Percentiles rank a stretch among this genome's conserved stretches.
Evolutionary conservation across 2,329 filamentous ascomycete genomes (phyloP).

Genomic region (Botrytis hyacinthi): DNA sequence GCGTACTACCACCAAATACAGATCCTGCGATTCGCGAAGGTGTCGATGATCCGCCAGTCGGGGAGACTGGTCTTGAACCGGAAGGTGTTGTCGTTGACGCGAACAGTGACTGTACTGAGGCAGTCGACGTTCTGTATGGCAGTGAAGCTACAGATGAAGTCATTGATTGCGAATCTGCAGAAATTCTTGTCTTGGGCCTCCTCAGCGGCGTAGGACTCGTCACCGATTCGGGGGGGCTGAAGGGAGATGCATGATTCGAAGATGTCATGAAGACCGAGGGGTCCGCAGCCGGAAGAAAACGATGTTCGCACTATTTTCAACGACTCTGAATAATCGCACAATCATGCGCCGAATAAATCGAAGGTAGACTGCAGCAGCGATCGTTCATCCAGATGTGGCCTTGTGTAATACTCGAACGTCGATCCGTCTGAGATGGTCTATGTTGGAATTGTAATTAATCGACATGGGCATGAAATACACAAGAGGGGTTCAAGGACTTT

Average conservation of each 20-base stretch:
- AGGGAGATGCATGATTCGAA: conserved; percentile 63
- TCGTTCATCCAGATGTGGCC: conserved; percentile 19
- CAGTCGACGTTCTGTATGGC: conserved; percentile 54
- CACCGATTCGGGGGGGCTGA: conserved; percentile 50
- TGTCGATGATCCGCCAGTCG: conserved; percentile 54
- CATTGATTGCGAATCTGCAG: conserved; percentile 50
- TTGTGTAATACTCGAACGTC: conserved; percentile 5
- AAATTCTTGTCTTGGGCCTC: conserved; percentile 58
- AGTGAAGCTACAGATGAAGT: conserved; percentile 49
- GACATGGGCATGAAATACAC: conserved; percentile 27
- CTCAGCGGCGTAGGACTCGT: conserved; percentile 55
- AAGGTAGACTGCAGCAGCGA: background rate
- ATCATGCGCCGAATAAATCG: conserved; percentile 39
- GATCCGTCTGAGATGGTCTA: conserved; percentile 17
- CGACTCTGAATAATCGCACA: conserved; percentile 42
- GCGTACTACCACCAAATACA: conserved; percentile 49
- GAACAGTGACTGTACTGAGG: conserved; percentile 60
- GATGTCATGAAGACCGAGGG: conserved; percentile 60
- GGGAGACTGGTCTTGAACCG: conserved; percentile 66
- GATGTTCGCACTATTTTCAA: conserved; percentile 37
- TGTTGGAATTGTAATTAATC: conserved; percentile 16
- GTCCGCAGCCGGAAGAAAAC: conserved; percentile 20
- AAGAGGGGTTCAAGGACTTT: background rate
- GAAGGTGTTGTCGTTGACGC: conserved; percentile 66
- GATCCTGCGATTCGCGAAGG: conserved; percentile 58